These are phyloP conservation scores for Glarea lozoyensis DNA, from an alignment of 495 filamentous ascomycete genomes.

Conservation along the genomic window DNA sequence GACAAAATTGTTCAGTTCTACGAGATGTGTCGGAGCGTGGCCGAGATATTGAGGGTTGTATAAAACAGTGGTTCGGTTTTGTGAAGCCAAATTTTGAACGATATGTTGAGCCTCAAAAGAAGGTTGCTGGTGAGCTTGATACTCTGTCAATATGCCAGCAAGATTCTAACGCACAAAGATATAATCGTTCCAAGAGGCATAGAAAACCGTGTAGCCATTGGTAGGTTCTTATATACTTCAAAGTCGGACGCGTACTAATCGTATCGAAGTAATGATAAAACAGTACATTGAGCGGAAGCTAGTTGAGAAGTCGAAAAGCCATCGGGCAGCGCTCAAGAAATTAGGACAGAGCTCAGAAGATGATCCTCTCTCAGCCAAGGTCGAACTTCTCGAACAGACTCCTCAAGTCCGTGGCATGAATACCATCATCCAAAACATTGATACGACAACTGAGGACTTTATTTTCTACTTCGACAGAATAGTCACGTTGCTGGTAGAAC, in stretches of 20 bases:
- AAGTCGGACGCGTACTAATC: background rate
- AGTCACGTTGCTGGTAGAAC: constrained; percentile 73
- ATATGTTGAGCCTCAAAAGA: constrained; percentile 83
- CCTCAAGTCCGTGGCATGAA: constrained; percentile 79
- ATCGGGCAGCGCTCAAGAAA: constrained; percentile 64
- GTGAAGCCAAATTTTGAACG: constrained; percentile 92
- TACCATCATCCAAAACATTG: constrained; percentile 77
- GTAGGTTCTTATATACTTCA: constrained; percentile 36
- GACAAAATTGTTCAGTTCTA: constrained; percentile 50
- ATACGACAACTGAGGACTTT: constrained; percentile 78
- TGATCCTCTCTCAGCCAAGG: constrained; percentile 62
- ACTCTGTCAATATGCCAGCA: background rate
- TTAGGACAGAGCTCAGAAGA: constrained; percentile 60
- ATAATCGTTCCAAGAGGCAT: constrained; percentile 92
- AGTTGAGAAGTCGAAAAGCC: constrained; percentile 72
- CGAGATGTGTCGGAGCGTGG: constrained; percentile 81
- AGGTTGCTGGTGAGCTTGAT: constrained; percentile 52
- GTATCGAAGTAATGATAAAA: constrained; percentile 66
- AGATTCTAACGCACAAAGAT: constrained; percentile 41
- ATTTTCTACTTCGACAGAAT: constrained; percentile 95
- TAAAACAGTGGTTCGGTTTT: constrained; percentile 95
- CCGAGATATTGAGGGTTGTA: constrained; percentile 83
- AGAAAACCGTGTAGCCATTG: constrained; percentile 86
- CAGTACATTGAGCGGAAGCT: constrained; percentile 82
- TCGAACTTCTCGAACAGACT: constrained; percentile 61